A percentile compares a stretch with the other conserved stretches of the same genome.
Conservation (phyloP, 345 rosid species). For the Euphorbia peplus region DNA sequence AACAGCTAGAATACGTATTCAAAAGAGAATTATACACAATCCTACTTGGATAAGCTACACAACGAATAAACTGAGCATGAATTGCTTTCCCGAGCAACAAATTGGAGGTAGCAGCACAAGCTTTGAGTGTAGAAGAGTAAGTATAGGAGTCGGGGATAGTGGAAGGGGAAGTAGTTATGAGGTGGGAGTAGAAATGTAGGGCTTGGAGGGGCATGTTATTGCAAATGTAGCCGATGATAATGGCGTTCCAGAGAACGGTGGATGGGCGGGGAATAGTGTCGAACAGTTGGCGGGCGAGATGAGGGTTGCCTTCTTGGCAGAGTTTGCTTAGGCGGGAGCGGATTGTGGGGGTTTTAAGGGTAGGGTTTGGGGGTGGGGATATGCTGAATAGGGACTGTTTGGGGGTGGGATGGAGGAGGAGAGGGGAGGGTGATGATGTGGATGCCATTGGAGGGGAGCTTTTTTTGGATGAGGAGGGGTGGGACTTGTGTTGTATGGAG, state of each 20-base stretch:
- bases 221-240: slow-evolving; percentile 82
- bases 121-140: slow-evolving; percentile 82
- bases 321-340: slow-evolving; percentile 74
- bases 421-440: slow-evolving; percentile 15
- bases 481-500: too few relatives aligned
- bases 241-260: slow-evolving; percentile 76
- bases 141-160: slow-evolving; percentile 62
- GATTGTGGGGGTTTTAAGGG: slow-evolving; percentile 59
- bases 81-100: slow-evolving; percentile 59
- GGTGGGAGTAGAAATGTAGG: slow-evolving; percentile 58
- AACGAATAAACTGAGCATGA: slow-evolving; percentile 76
- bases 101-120: slow-evolving; percentile 60
- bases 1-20: slow-evolving; percentile 72
- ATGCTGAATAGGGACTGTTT: slow-evolving; percentile 23
- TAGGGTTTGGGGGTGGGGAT: slow-evolving; percentile 33
- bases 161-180: slow-evolving; percentile 50
- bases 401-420: slow-evolving; percentile 12
- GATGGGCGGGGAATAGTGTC: slow-evolving; percentile 78
- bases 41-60: slow-evolving; percentile 59
- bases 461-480: neutral
- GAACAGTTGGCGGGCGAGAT: slow-evolving; percentile 76
- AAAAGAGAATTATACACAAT: slow-evolving; percentile 72
- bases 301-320: slow-evolving; percentile 77
- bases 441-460: slow-evolving; percentile 10
- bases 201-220: slow-evolving; percentile 73